Evolutionary conservation across 2,329 filamentous ascomycete species (phyloP), one percentile per base, ranked within the genome.

Genomic region (Fusarium sulawesiense): DNA sequence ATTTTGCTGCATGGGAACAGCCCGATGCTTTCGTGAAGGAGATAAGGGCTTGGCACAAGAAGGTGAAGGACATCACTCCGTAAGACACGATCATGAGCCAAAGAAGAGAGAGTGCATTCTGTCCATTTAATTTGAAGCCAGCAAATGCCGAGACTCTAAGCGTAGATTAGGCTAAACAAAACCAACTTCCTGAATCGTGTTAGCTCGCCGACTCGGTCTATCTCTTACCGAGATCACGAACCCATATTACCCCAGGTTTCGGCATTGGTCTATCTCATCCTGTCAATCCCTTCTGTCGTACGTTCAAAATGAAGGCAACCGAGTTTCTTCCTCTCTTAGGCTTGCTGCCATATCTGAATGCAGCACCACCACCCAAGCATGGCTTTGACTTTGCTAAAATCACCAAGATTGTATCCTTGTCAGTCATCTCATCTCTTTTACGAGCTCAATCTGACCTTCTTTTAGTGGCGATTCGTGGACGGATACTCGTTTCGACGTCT

Each of bases 391-490:
- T 56, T 20, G 8, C 53, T 9, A 56, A 37, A 4, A 47, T 56
- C 18, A 56, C 7, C 16, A 56, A 56, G 21, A 56, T 56, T 1
- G 21, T 56, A 13, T 56, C 53, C 29, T 56, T 56, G 53, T 56
- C 3, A 18, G 53, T 55, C 11, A 7, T 7, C 2, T 7, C 9
- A 12, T 13, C 21, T 10, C 1, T 27, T 0, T 32, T 1, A 0
- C 2, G 14, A 7, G 4, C 12, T 2, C 1, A 6, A 18, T 47
- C 53, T 47, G 2, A 56, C 41, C 10, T 11, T 27, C 10, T 27
- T 27, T 27, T 3, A 66, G 63, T 4, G 63, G 63, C 2, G 55
- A 66, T 11, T 66, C 63, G 14, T 66, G 63, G 63, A 66, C 63
- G 0, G 61, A 66, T 4, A 66, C 63, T 42, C 55, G 61, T 3